Evolutionary conservation across 805 yeast species (phyloP), one percentile per base, ranked within the genome.

Genomic region (Cyberlindnera subsufficiens): DNA sequence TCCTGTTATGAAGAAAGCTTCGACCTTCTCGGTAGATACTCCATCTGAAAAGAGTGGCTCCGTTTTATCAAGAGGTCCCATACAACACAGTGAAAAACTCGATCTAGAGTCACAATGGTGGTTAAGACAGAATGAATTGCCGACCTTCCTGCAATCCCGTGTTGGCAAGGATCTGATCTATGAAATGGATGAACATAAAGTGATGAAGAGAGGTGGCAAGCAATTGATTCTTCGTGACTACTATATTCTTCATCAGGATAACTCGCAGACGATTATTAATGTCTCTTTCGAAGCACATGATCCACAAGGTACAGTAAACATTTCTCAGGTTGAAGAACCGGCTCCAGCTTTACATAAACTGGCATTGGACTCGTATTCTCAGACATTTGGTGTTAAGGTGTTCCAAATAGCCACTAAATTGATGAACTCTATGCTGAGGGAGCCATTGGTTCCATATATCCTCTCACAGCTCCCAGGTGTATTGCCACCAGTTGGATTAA

Each of bases 161-260:
- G 60, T 65, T 17, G 74, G 75, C 2, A 67, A 61, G 34, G 84
- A 80, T 17, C 57, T 80, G 27, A 66, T 76, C 15, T 78, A 63
- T 58, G 96, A 88, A 59, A 73, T 79, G 18, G 96, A 88, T 43
- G 75, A 77, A 22, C 66, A 72, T 44, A 55, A 57, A 13, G 64
- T 82, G 7, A 51, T 51, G 13, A 85, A 83, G 54, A 75, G 96
- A 51, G 77, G 77, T 11, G 76, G 77, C 19, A 65, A 78, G 34
- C 50, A 47, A 3, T 47, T 66, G 41, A 63, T 69, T 5, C 68
- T 75, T 48, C 71, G 83, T 42, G 89, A 83, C 49, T 79, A 84
- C 50, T 87, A 86, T 56, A 69, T 88, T 13, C 63, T 89, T 33
- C 82, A 79, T 60, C 78, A 75, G 46, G 95, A 86, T 58, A 78